phyloP scores from a whole-genome alignment of 2,329 filamentous ascomycete genomes.

The Fusarium piperis region DNA sequence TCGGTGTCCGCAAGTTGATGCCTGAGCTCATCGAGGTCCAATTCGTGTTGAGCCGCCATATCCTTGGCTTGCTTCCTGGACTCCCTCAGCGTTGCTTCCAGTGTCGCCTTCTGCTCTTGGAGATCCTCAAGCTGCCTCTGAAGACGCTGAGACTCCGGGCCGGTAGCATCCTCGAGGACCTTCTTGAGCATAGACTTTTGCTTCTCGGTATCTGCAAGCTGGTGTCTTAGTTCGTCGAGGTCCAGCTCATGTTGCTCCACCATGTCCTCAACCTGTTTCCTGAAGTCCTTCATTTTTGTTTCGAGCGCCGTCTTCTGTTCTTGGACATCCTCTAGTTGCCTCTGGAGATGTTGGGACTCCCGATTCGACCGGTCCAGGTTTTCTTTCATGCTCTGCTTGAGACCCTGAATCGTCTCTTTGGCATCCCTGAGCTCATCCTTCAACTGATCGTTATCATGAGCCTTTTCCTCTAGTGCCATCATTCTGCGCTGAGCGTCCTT shows the following conservation, averaged over 20 bases:
- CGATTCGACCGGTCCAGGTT: constrained; percentile 67
- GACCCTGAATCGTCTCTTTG: constrained; percentile 13
- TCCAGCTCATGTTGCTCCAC: background rate
- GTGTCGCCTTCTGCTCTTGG: background rate
- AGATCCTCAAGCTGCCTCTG: constrained; percentile 65
- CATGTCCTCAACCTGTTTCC: background rate
- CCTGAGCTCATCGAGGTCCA: background rate
- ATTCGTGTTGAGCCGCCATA: background rate
- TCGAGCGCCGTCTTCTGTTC: background rate
- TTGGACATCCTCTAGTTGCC: constrained; percentile 61
- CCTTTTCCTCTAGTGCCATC: background rate
- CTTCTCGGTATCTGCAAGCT: background rate
- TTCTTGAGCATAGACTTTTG: background rate
- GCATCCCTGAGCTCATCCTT: background rate
- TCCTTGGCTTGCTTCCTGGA: background rate
- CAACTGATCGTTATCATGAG: background rate
- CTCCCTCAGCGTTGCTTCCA: background rate
- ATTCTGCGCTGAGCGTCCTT: background rate
- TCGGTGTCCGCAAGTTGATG: background rate
- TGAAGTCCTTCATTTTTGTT: background rate
- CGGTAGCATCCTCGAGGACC: background rate
- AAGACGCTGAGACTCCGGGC: constrained; percentile 57
- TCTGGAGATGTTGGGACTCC: constrained; percentile 61
- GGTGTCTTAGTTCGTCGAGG: background rate
- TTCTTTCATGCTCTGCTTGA: constrained; percentile 67